These are phyloP conservation scores for Sideroxylon spinosum DNA, from an alignment of 179 eudicot genomes.

Conservation along the genomic window DNA sequence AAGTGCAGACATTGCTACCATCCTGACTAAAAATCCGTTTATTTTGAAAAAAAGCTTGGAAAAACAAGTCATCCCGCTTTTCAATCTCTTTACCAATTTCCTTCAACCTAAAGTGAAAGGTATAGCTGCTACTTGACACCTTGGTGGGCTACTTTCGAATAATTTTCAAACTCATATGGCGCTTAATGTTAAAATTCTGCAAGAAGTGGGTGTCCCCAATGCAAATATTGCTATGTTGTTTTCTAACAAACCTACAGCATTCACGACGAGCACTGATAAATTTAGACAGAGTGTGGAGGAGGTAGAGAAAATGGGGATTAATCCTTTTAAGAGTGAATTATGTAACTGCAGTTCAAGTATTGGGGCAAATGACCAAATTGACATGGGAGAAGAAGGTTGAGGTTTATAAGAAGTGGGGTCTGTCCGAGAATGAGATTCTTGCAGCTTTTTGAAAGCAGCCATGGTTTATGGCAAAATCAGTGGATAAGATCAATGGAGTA, in stretches of 20 bases:
- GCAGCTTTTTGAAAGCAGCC: constrained; percentile 27
- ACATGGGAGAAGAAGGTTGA: constrained; percentile 28
- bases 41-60: constrained; percentile 17
- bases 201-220: constrained; percentile 23
- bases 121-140: constrained; percentile 7
- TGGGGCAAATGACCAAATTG: background rate
- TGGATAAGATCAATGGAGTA: constrained; percentile 20
- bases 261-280: background rate
- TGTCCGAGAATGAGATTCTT: constrained; percentile 26
- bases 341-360: constrained; percentile 12
- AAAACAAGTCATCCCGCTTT: constrained; percentile 18
- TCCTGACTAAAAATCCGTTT: background rate
- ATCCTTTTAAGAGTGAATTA: constrained; percentile 18
- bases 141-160: background rate
- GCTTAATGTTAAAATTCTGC: constrained; percentile 21
- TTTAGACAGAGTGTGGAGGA: constrained; percentile 22
- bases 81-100: constrained; percentile 6
- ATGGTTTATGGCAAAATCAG: constrained; percentile 24
- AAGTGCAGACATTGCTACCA: background rate
- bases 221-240: background rate
- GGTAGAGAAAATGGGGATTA: constrained; percentile 24
- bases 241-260: background rate
- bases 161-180: background rate
- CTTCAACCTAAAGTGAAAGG: background rate
- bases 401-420: constrained; percentile 33